These are phyloP conservation scores for Suhomyces pyralidae DNA, from an alignment of 805 yeast species.

Conservation along the genomic window DNA sequence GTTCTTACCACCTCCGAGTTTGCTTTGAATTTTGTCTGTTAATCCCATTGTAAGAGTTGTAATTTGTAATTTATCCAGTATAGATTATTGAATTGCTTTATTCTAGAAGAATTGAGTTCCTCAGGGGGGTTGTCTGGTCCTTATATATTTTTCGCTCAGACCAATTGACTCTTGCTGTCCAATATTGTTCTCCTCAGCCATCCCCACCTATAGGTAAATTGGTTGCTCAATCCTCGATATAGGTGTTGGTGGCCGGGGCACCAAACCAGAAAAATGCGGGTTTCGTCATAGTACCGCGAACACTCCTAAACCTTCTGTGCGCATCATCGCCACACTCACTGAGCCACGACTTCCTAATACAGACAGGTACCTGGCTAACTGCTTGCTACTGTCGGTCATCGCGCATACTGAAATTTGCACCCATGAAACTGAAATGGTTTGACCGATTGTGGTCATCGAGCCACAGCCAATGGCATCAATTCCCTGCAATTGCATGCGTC, in stretches of 20 bases:
- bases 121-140: background rate
- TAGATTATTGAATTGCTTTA: background rate
- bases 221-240: background rate
- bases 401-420: background rate
- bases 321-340: background rate
- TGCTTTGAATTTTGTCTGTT: conserved; percentile 32
- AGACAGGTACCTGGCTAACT: background rate
- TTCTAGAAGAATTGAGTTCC: too few relatives aligned
- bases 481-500: background rate
- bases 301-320: background rate
- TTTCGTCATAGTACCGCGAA: background rate
- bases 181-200: background rate
- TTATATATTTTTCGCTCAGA: background rate
- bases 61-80: background rate
- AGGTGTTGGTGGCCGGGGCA: background rate
- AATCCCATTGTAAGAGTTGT: conserved; percentile 32
- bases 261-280: background rate
- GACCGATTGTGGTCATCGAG: background rate
- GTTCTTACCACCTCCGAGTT: conserved; percentile 26
- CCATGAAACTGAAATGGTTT: background rate
- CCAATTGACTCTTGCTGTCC: background rate
- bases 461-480: background rate
- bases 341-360: background rate
- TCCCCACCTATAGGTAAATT: background rate
- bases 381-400: background rate